Conservation (phyloP, 2,329 filamentous ascomycete species). For the Phyllosticta citrichinensis region DNA sequence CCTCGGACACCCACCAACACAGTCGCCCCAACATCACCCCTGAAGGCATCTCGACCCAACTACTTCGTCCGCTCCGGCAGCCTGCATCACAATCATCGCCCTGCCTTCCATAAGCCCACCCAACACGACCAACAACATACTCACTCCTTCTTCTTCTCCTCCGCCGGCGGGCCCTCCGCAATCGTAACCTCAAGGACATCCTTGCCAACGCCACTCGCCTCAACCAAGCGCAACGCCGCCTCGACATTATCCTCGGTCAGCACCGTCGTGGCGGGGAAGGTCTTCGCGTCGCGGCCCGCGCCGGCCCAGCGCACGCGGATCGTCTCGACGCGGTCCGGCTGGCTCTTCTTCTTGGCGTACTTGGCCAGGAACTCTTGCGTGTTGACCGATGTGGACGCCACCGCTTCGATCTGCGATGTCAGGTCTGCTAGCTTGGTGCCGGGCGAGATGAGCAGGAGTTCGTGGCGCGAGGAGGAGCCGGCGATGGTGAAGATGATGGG, state of each 20-base stretch:
- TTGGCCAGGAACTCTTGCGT: constrained; percentile 26
- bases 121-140: constrained; percentile 2
- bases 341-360: constrained; percentile 22
- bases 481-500: constrained; percentile 29
- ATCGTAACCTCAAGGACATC: constrained; percentile 27
- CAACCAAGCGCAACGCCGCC: constrained; percentile 22
- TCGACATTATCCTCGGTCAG: constrained; percentile 25
- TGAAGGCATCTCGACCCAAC: background rate
- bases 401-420: constrained; percentile 9
- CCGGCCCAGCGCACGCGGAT: constrained; percentile 25
- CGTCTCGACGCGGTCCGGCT: constrained; percentile 18
- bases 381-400: constrained; percentile 20
- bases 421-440: constrained; percentile 10
- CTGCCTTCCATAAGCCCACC: background rate
- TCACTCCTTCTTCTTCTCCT: constrained; percentile 14
- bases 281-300: constrained; percentile 21
- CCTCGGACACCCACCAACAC: background rate
- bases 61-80: constrained; percentile 14
- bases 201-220: constrained; percentile 20
- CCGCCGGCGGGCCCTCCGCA: background rate
- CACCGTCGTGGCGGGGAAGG: constrained; percentile 24
- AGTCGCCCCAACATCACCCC: background rate
- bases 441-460: constrained; percentile 16
- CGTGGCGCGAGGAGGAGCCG: constrained; percentile 21
- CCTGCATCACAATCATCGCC: background rate